Conservation (phyloP, 2,329 filamentous ascomycete genomes). For the Pyrenochaeta sp. region DNA sequence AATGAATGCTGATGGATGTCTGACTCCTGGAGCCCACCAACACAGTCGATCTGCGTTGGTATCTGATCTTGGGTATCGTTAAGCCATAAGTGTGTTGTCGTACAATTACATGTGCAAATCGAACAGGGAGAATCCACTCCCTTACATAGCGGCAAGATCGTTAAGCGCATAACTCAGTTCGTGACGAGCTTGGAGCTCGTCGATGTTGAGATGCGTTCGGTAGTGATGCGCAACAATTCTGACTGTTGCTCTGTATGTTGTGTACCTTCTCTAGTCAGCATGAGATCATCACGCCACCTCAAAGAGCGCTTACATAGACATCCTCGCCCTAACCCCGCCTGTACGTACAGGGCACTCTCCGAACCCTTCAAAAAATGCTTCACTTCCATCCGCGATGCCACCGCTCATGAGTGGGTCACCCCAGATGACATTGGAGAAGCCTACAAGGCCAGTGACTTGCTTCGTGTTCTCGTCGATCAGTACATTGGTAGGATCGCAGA, state of each 20-base stretch:
- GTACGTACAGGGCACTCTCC: conserved; percentile 47
- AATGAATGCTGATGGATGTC: background rate
- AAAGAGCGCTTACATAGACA: conserved; percentile 51
- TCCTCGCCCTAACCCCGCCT: conserved; percentile 44
- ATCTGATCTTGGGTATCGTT: conserved; percentile 1
- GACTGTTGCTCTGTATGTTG: conserved; percentile 53
- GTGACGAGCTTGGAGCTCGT: conserved; percentile 55
- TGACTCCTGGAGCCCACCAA: background rate
- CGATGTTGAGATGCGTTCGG: conserved; percentile 49
- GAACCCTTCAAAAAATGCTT: conserved; percentile 55
- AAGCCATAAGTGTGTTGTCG: background rate
- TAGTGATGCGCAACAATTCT: conserved; percentile 56
- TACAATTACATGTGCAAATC: conserved; percentile 1
- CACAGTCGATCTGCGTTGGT: background rate
- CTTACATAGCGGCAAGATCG: conserved; percentile 40
- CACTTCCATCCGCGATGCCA: conserved; percentile 49
- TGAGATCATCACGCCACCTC: background rate
- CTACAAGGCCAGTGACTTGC: conserved; percentile 60
- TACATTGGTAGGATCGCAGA: conserved; percentile 60
- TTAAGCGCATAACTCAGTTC: conserved; percentile 51
- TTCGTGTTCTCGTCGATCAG: conserved; percentile 60
- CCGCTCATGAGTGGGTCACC: conserved; percentile 65
- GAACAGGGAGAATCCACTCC: background rate
- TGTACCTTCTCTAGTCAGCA: conserved; percentile 49
- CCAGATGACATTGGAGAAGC: conserved; percentile 64